A percentile compares a stretch with the other conserved stretches of the same genome.
Evolutionary conservation across 179 eudicot genomes (phyloP).

Genomic region (Beta corolliflora): DNA sequence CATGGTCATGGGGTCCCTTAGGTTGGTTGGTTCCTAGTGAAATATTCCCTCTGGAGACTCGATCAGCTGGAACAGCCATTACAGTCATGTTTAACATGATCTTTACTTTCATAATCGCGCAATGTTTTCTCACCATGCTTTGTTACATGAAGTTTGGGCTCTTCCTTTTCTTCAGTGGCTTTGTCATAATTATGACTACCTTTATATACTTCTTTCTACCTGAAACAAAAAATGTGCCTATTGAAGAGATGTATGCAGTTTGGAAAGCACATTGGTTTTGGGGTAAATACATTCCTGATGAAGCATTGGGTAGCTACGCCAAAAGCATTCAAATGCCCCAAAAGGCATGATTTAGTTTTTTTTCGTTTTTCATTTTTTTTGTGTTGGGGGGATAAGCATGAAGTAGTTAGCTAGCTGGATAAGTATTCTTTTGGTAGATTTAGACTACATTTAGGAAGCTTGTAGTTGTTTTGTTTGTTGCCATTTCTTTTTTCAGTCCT

Average conservation of each 20-base stretch:
- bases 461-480: not conserved
- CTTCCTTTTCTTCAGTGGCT: constrained; percentile 36
- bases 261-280: constrained; percentile 47
- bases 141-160: constrained; percentile 36
- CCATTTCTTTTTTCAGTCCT: constrained; percentile 12
- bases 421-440: not conserved
- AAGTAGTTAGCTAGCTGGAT: not conserved
- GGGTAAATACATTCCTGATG: constrained; percentile 39
- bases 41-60: constrained; percentile 40
- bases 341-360: not conserved
- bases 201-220: constrained; percentile 39
- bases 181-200: constrained; percentile 33
- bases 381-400: not conserved
- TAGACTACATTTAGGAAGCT: not conserved
- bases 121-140: constrained; percentile 38
- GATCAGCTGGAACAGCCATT: constrained; percentile 41
- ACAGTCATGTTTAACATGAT: constrained; percentile 39
- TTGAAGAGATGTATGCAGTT: constrained; percentile 38
- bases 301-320: constrained; percentile 28
- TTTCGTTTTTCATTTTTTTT: no score
- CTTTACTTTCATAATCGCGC: constrained; percentile 36
- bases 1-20: constrained; percentile 45
- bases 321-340: constrained; percentile 25
- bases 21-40: constrained; percentile 43
- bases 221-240: constrained; percentile 38